Conservation (phyloP, 1,284 basidiomycete species). For the Rhizopogon parksii region DNA sequence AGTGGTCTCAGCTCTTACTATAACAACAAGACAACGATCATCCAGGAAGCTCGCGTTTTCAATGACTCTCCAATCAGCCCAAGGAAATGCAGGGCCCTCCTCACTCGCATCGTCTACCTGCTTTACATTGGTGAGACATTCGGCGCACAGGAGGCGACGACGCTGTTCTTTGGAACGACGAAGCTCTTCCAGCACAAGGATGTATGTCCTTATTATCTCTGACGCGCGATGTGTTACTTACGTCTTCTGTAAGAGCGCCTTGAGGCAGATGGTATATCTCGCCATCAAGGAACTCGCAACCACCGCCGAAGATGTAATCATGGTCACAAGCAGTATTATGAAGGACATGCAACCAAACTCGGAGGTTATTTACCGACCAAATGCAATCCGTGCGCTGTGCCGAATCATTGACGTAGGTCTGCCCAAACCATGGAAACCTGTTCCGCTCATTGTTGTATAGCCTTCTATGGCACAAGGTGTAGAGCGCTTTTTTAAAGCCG, state of each 20-base stretch:
- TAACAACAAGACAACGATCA: slow-evolving; percentile 93
- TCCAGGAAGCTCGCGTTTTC: slow-evolving; percentile 98
- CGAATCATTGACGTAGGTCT: slow-evolving; percentile 91
- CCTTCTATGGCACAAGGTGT: slow-evolving; percentile 97
- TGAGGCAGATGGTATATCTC: slow-evolving; percentile 97
- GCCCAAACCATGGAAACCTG: slow-evolving; percentile 6
- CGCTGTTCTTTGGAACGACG: slow-evolving; percentile 97
- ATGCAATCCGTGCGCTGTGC: slow-evolving; percentile 94
- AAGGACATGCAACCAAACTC: slow-evolving; percentile 99
- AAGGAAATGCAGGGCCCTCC: slow-evolving; percentile 91
- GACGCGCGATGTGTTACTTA: slow-evolving; percentile 9
- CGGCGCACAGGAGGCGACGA: slow-evolving; percentile 93
- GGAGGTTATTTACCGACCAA: slow-evolving; percentile 97
- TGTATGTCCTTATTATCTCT: slow-evolving; percentile 48
- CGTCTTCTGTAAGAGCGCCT: slow-evolving; percentile 62
- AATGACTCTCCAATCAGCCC: slow-evolving; percentile 98
- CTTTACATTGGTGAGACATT: slow-evolving; percentile 96
- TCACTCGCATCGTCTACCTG: slow-evolving; percentile 95
- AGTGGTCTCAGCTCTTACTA: slow-evolving; percentile 79
- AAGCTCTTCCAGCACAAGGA: slow-evolving; percentile 99
- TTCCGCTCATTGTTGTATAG: slow-evolving; percentile 33
- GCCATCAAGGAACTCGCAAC: slow-evolving; percentile 97
- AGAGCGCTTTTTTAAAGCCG: slow-evolving; percentile 98
- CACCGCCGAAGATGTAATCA: slow-evolving; percentile 98
- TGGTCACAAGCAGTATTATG: slow-evolving; percentile 99